These are phyloP conservation scores for Gonium pectorale DNA, from an alignment of 139 green algal species.

Conservation along the genomic window DNA sequence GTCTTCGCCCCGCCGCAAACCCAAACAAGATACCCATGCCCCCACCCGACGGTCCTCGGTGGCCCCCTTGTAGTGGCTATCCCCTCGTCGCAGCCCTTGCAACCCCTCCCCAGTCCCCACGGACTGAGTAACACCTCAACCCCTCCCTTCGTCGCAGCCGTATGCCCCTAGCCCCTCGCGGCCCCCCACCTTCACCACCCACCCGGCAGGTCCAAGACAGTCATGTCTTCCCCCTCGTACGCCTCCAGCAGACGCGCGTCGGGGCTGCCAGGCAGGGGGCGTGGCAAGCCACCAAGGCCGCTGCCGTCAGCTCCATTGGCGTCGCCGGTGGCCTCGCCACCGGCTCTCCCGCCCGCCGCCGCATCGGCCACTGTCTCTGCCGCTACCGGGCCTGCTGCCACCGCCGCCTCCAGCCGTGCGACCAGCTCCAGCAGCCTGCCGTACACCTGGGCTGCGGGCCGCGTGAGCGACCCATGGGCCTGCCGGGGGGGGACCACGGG, in stretches of 20 bases:
- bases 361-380: not conserved
- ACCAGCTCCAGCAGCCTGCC: not conserved
- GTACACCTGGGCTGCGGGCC: conserved; percentile 3
- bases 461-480: too few species aligned
- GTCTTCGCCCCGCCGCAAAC: not conserved
- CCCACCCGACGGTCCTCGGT: too few species aligned
- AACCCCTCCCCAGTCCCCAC: too few species aligned
- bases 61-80: too few species aligned
- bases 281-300: not conserved
- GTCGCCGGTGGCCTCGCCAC: not conserved
- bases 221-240: conserved; percentile 13
- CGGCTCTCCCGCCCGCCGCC: not conserved
- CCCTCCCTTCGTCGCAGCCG: too few species aligned
- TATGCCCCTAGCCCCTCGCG: too few species aligned
- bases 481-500: too few species aligned
- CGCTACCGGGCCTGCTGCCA: not conserved
- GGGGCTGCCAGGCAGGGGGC: not conserved
- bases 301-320: not conserved
- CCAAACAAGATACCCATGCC: not conserved
- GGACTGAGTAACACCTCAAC: too few species aligned
- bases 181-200: not conserved
- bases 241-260: not conserved
- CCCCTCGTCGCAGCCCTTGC: too few species aligned
- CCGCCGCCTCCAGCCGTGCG: not conserved
- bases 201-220: conserved; percentile 20